phyloP scores from a whole-genome alignment of 768 basidiomycete genomes.

The Hygrophoropsis aurantiaca region DNA sequence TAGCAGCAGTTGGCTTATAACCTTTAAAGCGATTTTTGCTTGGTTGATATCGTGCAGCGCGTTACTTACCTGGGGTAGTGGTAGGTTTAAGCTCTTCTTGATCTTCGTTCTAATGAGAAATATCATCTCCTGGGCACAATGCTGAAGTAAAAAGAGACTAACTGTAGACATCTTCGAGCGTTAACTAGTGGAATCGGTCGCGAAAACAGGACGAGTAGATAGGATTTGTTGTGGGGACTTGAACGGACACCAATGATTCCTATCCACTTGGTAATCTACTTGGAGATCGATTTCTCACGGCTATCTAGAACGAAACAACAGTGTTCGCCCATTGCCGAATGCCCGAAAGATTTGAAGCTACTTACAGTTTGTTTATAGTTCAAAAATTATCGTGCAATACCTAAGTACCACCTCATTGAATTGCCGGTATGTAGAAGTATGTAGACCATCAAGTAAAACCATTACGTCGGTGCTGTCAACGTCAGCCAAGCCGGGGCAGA shows the following conservation, averaged over 20 bases:
- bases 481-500: too few relatives aligned
- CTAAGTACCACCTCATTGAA: too few relatives aligned
- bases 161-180: conserved; percentile 52
- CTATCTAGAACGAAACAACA: conserved; percentile 7
- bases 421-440: too few relatives aligned
- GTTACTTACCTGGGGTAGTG: conserved; percentile 59
- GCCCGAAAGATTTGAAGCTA: too few relatives aligned
- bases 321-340: too few relatives aligned
- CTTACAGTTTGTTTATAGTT: too few relatives aligned
- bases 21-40: conserved; percentile 41
- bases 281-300: conserved; percentile 74
- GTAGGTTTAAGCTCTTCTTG: conserved; percentile 70
- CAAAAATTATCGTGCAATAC: too few relatives aligned
- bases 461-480: too few relatives aligned
- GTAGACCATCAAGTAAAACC: too few relatives aligned
- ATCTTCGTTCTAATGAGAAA: conserved; percentile 48
- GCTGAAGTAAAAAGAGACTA: conserved; percentile 20
- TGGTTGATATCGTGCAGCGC: conserved; percentile 2
- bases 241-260: conserved; percentile 6
- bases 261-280: conserved; percentile 18
- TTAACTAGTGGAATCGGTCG: not conserved
- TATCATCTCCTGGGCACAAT: too few relatives aligned
- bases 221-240: conserved; percentile 15
- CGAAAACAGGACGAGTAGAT: conserved; percentile 8
- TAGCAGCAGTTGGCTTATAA: conserved; percentile 70